A percentile compares a stretch with the other conserved stretches of the same genome.
These are phyloP conservation scores for Tulasnella sp. DNA, from an alignment of 768 basidiomycete species.

Conservation along the genomic window DNA sequence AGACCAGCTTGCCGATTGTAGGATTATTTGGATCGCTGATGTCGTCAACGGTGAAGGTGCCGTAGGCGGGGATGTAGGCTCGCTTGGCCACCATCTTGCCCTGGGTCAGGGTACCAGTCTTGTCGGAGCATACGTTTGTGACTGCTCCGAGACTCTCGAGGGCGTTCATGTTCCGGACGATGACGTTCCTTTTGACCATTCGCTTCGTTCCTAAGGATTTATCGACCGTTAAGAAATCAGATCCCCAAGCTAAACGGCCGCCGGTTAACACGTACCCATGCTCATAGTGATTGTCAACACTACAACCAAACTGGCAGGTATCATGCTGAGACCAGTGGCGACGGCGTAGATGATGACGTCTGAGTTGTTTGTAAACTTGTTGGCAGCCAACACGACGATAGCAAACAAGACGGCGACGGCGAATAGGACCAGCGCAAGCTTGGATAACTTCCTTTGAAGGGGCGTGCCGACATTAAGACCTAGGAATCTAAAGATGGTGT, in stretches of 20 bases:
- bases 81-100: conserved; percentile 40
- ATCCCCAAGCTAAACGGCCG: background rate
- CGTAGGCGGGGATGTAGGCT: conserved; percentile 34
- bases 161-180: conserved; percentile 46
- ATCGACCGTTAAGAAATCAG: background rate
- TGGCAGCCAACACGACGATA: conserved; percentile 26
- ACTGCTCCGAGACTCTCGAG: conserved; percentile 50
- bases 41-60: conserved; percentile 28
- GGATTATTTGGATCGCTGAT: conserved; percentile 26
- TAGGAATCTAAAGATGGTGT: conserved; percentile 37
- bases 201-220: conserved; percentile 34
- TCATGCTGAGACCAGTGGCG: conserved; percentile 26
- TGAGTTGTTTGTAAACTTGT: conserved; percentile 21
- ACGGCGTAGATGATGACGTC: conserved; percentile 27
- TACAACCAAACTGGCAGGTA: conserved; percentile 28
- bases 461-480: conserved; percentile 29
- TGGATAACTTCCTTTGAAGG: conserved; percentile 24
- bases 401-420: conserved; percentile 25
- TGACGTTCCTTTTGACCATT: conserved; percentile 41
- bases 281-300: conserved; percentile 45
- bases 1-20: conserved; percentile 22
- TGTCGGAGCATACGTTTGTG: conserved; percentile 48
- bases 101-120: conserved; percentile 46
- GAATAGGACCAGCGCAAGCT: conserved; percentile 26
- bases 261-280: conserved; percentile 11